Conservation (phyloP, 306 rosid species). For the Adenanthera pavonina region DNA sequence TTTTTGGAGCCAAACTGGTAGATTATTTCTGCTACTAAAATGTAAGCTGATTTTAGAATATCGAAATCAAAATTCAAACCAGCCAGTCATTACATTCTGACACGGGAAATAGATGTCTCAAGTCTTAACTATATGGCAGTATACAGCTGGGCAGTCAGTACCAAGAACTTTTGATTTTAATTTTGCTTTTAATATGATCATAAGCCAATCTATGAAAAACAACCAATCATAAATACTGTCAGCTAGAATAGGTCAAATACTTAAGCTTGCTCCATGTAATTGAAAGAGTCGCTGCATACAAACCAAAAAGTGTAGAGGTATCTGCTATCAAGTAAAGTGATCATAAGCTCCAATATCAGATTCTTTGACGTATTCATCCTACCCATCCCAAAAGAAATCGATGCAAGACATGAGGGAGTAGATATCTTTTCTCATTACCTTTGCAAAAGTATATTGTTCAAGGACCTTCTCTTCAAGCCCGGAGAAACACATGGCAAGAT, state of each 20-base stretch:
- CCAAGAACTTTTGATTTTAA: slow-evolving; percentile 12
- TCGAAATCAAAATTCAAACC: neutral
- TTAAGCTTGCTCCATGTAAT: too few relatives aligned
- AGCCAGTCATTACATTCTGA: neutral
- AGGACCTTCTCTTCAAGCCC: slow-evolving; percentile 95
- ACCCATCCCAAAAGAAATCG: neutral
- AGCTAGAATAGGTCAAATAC: neutral
- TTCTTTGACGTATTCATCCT: neutral
- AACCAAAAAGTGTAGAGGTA: slow-evolving; percentile 20
- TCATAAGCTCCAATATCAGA: neutral
- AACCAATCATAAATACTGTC: slow-evolving; percentile 24
- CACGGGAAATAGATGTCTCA: neutral
- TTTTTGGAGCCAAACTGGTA: neutral
- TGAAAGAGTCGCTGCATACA: neutral
- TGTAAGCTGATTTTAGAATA: neutral
- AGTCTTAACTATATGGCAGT: neutral
- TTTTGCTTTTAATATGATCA: slow-evolving; percentile 25
- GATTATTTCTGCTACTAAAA: neutral
- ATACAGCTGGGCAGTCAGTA: slow-evolving; percentile 10
- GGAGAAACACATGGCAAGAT: slow-evolving; percentile 71
- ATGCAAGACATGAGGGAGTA: neutral
- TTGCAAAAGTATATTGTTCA: slow-evolving; percentile 93
- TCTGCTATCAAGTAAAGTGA: too few relatives aligned
- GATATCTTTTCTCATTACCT: slow-evolving; percentile 59
- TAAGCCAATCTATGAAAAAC: slow-evolving; percentile 30